A percentile compares a stretch with the other conserved stretches of the same genome.
Evolutionary conservation across 441 rosid species (phyloP).

Genomic region (Melastoma candidum): DNA sequence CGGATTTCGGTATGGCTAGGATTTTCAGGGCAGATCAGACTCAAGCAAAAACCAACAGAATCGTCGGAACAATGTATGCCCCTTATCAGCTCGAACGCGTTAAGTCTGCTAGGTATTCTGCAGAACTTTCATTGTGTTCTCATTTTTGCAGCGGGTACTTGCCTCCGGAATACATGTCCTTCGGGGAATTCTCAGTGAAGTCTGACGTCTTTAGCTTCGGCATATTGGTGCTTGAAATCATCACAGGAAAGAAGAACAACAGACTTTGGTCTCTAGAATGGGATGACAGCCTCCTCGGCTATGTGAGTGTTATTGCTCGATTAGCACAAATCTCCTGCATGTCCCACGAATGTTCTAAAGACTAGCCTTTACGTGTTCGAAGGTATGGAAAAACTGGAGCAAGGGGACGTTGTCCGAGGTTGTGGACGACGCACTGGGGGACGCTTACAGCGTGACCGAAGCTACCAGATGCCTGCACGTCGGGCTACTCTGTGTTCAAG

Average conservation of each 20-base stretch:
- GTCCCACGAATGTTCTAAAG: too few relatives aligned
- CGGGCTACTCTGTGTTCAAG: slow-evolving; percentile 12
- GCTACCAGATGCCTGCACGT: slow-evolving; percentile 5
- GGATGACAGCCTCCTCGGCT: too few relatives aligned
- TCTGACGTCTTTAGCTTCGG: slow-evolving; percentile 13
- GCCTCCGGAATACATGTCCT: too few relatives aligned
- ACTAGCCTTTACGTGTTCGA: not conserved
- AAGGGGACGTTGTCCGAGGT: not conserved
- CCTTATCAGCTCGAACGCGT: too few relatives aligned
- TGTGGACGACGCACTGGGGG: not conserved
- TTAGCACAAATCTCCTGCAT: too few relatives aligned
- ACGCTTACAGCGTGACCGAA: slow-evolving; percentile 2
- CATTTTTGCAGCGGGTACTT: too few relatives aligned
- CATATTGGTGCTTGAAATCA: slow-evolving; percentile 9
- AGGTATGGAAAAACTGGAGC: slow-evolving; percentile 12
- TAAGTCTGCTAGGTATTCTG: too few relatives aligned
- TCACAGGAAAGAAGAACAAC: slow-evolving; percentile 8
- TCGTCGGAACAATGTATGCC: slow-evolving; percentile 13
- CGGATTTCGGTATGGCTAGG: slow-evolving; percentile 16
- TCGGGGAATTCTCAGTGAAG: slow-evolving; percentile 2
- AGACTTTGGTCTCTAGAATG: too few relatives aligned
- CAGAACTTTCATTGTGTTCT: too few relatives aligned
- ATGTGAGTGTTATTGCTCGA: too few relatives aligned
- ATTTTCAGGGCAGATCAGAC: slow-evolving; percentile 15
- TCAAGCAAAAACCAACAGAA: slow-evolving; percentile 15